phyloP scores from a whole-genome alignment of 306 rosid species.

The Acacia confusa region DNA sequence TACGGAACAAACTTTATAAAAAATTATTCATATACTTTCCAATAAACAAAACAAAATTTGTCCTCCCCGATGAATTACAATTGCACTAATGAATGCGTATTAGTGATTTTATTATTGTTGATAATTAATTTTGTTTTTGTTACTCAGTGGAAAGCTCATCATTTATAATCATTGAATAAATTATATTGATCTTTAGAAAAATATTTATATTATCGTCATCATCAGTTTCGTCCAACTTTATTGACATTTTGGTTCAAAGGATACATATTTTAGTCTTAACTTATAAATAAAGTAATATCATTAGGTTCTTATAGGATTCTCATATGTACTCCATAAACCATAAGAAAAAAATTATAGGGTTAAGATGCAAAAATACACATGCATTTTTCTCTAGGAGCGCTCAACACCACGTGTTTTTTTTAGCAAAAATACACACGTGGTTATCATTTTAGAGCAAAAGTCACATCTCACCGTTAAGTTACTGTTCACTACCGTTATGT shows the following conservation, averaged over 20 bases:
- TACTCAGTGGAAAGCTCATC: neutral
- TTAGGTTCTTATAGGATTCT: neutral
- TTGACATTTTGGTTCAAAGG: neutral
- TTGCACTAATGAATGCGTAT: neutral
- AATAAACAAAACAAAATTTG: too few relatives aligned
- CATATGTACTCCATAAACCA: too few relatives aligned
- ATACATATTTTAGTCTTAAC: neutral
- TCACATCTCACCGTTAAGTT: too few relatives aligned
- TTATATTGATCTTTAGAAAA: neutral
- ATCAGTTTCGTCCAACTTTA: neutral
- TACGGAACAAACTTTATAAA: too few relatives aligned
- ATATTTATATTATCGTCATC: neutral
- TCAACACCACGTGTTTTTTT: too few relatives aligned
- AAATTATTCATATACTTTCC: too few relatives aligned
- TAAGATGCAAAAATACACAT: too few relatives aligned
- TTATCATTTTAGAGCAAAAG: too few relatives aligned
- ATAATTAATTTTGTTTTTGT: too few relatives aligned
- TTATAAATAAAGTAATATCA: neutral
- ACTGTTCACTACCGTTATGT: too few relatives aligned
- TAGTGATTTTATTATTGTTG: neutral
- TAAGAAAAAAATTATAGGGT: neutral
- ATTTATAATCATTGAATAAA: neutral
- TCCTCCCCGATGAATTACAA: neutral
- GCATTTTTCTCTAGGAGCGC: too few relatives aligned
- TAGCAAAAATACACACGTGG: too few relatives aligned